Evolutionary conservation across 768 basidiomycete species (phyloP).

Genomic region (Suillus alpinus): DNA sequence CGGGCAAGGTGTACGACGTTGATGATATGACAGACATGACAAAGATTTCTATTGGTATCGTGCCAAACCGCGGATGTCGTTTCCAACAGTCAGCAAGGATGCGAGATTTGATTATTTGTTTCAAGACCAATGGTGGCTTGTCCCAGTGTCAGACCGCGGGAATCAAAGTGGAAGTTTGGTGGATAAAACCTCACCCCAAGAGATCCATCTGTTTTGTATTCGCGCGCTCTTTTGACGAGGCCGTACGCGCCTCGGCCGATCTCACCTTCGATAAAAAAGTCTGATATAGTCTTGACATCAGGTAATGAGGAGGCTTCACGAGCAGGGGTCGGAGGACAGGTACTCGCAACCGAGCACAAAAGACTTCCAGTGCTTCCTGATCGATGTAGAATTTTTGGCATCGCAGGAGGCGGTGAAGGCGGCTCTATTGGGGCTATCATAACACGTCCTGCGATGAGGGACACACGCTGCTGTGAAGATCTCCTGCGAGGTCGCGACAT

Average conservation of each 20-base stretch:
- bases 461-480: conserved; percentile 83
- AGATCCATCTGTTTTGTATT: conserved; percentile 69
- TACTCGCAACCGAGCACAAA: conserved; percentile 57
- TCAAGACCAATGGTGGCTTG: conserved; percentile 89
- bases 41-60: conserved; percentile 97
- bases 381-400: conserved; percentile 63
- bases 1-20: conserved; percentile 74
- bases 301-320: conserved; percentile 22
- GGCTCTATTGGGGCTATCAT: conserved; percentile 76
- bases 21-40: conserved; percentile 90
- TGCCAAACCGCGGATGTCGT: conserved; percentile 89
- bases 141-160: conserved; percentile 11
- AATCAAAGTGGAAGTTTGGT: conserved; percentile 15
- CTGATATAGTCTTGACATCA: conserved; percentile 74
- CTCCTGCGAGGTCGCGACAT: conserved; percentile 67
- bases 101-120: conserved; percentile 97
- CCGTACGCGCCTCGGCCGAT: conserved; percentile 96
- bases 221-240: conserved; percentile 85
- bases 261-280: conserved; percentile 83
- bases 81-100: conserved; percentile 99
- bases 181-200: conserved; percentile 66
- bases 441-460: conserved; percentile 78
- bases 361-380: conserved; percentile 62
- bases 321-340: conserved; percentile 62
- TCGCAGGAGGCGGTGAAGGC: conserved; percentile 58